phyloP scores from a whole-genome alignment of 164 flowering plant genomes.

The Aristolochia fimbriata region DNA sequence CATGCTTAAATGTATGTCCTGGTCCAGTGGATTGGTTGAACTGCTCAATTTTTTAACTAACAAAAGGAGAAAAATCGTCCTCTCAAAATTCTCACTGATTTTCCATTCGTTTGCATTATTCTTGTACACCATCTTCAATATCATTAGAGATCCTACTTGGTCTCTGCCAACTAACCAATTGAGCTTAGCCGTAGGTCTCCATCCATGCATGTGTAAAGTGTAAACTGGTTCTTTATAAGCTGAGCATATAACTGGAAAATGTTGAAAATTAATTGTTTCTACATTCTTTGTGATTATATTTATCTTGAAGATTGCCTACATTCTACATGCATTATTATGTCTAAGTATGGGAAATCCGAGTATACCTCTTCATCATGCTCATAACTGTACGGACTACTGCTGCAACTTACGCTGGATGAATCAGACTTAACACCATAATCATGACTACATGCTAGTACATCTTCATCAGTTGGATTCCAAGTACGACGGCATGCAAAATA shows the following conservation, averaged over 20 bases:
- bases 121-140: no score
- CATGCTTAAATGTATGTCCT: no score
- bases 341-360: neutral
- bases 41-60: neutral
- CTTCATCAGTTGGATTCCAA: slow-evolving; percentile 76
- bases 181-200: no score
- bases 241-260: neutral
- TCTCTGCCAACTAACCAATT: no score
- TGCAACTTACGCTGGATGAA: slow-evolving; percentile 34
- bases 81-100: neutral
- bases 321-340: no score
- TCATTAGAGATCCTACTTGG: no score
- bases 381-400: slow-evolving; percentile 62
- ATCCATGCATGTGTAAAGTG: no score
- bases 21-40: no score
- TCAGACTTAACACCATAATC: slow-evolving; percentile 78
- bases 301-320: neutral
- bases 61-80: neutral
- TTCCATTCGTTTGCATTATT: no score
- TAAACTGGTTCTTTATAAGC: neutral
- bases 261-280: neutral
- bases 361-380: slow-evolving; percentile 72
- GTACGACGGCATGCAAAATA: slow-evolving; percentile 88
- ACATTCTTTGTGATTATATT: neutral
- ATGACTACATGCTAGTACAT: slow-evolving; percentile 37